phyloP scores from a whole-genome alignment of 2,329 filamentous ascomycete species.

The Elsinoe ampelina region DNA sequence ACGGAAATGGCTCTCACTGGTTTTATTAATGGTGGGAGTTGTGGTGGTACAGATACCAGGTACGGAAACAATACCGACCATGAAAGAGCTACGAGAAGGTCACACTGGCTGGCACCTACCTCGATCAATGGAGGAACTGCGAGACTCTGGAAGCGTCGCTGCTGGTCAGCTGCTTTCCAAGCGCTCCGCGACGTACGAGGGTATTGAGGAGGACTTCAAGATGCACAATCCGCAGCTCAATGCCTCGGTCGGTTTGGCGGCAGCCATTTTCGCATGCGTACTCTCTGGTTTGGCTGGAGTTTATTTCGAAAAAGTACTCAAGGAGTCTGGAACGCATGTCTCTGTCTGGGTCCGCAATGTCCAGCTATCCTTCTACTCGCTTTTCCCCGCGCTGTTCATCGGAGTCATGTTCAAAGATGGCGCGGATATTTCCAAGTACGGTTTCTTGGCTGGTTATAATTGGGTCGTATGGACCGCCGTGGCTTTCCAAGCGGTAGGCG shows the following conservation, averaged over 20 bases:
- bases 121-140: slow-evolving; percentile 67
- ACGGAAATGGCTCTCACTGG: slow-evolving; percentile 70
- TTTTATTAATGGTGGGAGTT: slow-evolving; percentile 73
- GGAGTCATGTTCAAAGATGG: slow-evolving; percentile 85
- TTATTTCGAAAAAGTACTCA: slow-evolving; percentile 84
- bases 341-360: slow-evolving; percentile 93
- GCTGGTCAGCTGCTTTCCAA: slow-evolving; percentile 44
- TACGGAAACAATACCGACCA: slow-evolving; percentile 44
- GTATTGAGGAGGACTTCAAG: slow-evolving; percentile 59
- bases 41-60: slow-evolving; percentile 73
- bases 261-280: slow-evolving; percentile 67
- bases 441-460: slow-evolving; percentile 94
- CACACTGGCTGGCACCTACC: slow-evolving; percentile 56
- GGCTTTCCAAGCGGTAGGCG: slow-evolving; percentile 70
- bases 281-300: slow-evolving; percentile 80
- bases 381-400: slow-evolving; percentile 79
- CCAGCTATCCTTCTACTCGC: slow-evolving; percentile 86
- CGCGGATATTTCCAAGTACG: slow-evolving; percentile 67
- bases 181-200: slow-evolving; percentile 82
- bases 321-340: slow-evolving; percentile 64
- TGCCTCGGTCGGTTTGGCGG: slow-evolving; percentile 65
- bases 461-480: slow-evolving; percentile 83
- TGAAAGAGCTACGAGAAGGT: slow-evolving; percentile 55
- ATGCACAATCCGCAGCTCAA: slow-evolving; percentile 55
- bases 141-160: slow-evolving; percentile 50